A percentile compares a stretch with the other conserved stretches of the same genome.
Evolutionary conservation across 1,284 basidiomycete genomes (phyloP).

Genomic region (Trametes polyzona): DNA sequence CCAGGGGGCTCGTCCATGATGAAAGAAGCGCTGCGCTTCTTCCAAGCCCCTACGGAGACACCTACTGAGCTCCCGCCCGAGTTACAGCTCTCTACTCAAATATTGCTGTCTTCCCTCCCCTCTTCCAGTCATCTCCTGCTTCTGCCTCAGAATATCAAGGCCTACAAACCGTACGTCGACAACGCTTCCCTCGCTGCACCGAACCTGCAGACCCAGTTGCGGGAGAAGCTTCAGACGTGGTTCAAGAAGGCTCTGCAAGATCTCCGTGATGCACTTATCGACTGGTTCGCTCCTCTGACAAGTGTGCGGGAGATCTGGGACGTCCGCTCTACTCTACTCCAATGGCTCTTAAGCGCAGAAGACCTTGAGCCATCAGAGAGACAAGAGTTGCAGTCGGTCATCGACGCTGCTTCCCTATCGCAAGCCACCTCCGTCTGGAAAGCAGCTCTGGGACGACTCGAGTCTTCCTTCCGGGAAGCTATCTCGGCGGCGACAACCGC

Average conservation of each 20-base stretch:
- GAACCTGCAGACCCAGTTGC: conserved; percentile 47
- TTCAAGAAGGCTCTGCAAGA: conserved; percentile 54
- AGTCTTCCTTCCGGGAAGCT: conserved; percentile 48
- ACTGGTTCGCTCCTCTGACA: conserved; percentile 62
- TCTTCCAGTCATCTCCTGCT: conserved; percentile 73
- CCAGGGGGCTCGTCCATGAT: conserved; percentile 51
- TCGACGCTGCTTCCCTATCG: conserved; percentile 56
- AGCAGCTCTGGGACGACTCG: conserved; percentile 45
- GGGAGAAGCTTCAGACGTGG: conserved; percentile 60
- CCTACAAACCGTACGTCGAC: conserved; percentile 78
- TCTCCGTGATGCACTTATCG: conserved; percentile 47
- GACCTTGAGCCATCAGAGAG: conserved; percentile 51
- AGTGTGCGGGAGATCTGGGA: conserved; percentile 69
- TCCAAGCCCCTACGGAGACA: conserved; percentile 47
- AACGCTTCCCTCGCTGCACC: conserved; percentile 56
- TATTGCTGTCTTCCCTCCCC: conserved; percentile 64
- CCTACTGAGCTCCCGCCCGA: conserved; percentile 49
- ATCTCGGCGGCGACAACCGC: conserved; percentile 40
- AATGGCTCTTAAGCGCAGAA: conserved; percentile 47
- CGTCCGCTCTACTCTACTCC: conserved; percentile 52
- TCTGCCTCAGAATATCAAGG: conserved; percentile 62
- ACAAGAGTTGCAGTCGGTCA: conserved; percentile 40
- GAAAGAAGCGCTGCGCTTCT: conserved; percentile 54
- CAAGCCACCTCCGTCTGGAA: conserved; percentile 64
- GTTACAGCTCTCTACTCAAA: conserved; percentile 63